These are phyloP conservation scores for Benincasa hispida DNA, from an alignment of 306 rosid genomes.

Conservation along the genomic window DNA sequence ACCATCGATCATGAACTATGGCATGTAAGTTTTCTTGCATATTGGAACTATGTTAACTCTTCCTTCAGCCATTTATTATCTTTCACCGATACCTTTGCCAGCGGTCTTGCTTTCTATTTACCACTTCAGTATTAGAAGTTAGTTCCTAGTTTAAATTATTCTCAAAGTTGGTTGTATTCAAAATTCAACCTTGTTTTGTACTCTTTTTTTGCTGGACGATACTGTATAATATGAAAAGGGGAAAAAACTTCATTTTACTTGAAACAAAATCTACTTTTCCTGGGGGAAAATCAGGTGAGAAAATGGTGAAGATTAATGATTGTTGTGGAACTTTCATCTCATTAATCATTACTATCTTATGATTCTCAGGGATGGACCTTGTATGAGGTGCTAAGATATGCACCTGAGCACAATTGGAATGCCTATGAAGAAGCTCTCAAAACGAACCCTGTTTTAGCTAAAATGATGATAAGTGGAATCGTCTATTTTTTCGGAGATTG, in stretches of 20 bases:
- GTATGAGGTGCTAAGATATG: constrained; percentile 82
- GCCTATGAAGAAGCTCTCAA: constrained; percentile 88
- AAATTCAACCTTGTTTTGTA: background rate
- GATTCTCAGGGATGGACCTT: constrained; percentile 87
- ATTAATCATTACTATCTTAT: background rate
- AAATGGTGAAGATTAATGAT: background rate
- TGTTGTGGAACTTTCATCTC: background rate
- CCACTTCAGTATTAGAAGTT: background rate
- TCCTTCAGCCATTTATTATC: background rate
- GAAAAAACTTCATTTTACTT: background rate
- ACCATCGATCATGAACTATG: constrained; percentile 85
- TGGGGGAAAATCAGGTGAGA: background rate
- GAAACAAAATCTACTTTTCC: background rate
- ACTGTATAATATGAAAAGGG: background rate
- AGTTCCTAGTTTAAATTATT: background rate
- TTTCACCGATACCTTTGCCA: background rate
- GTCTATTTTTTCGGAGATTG: constrained; percentile 90
- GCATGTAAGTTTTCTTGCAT: constrained; percentile 47
- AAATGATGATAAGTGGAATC: constrained; percentile 84
- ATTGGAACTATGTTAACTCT: background rate
- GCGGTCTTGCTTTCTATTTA: background rate
- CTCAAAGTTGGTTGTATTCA: background rate
- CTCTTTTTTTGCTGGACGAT: background rate
- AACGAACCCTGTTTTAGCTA: constrained; percentile 75
- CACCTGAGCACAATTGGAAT: constrained; percentile 92